Conservation (phyloP, 2,329 filamentous ascomycete genomes). For the Cladosporium austrohemisphaericum region DNA sequence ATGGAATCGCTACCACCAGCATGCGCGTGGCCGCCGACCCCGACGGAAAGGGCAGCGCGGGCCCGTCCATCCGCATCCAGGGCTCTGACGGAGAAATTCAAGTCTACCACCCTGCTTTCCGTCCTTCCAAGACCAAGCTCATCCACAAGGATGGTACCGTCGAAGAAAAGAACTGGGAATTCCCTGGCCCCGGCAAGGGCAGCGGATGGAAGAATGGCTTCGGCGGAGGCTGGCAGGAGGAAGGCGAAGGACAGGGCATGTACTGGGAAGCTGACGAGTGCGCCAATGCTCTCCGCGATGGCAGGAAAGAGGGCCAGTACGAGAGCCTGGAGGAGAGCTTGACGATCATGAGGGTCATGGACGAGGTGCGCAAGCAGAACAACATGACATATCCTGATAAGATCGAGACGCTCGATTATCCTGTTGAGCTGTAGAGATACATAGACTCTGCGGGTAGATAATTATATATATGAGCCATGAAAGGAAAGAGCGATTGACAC, state of each 20-base stretch:
- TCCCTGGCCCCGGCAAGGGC: constrained; percentile 46
- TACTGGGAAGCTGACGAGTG: constrained; percentile 85
- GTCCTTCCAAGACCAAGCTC: constrained; percentile 51
- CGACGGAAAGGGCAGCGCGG: constrained; percentile 56
- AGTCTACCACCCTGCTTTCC: constrained; percentile 67
- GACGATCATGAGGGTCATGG: constrained; percentile 79
- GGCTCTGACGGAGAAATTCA: constrained; percentile 79
- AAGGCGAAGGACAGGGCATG: constrained; percentile 72
- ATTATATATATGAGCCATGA: constrained; percentile 1
- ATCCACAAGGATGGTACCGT: constrained; percentile 42
- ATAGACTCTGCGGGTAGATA: too few species aligned
- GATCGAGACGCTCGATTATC: constrained; percentile 60
- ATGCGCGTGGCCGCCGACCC: constrained; percentile 61
- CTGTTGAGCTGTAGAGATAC: constrained; percentile 35
- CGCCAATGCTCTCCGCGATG: constrained; percentile 70
- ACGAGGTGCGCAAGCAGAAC: constrained; percentile 62
- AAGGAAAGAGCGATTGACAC: too few species aligned
- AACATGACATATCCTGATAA: constrained; percentile 61
- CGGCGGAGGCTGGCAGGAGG: constrained; percentile 41
- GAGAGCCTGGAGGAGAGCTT: constrained; percentile 74
- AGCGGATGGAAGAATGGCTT: constrained; percentile 49
- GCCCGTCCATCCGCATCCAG: constrained; percentile 73
- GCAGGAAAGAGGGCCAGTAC: constrained; percentile 68
- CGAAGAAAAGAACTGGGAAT: constrained; percentile 45
- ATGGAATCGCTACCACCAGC: constrained; percentile 62